phyloP scores from a whole-genome alignment of 306 rosid species.

The Fragaria iinumae region DNA sequence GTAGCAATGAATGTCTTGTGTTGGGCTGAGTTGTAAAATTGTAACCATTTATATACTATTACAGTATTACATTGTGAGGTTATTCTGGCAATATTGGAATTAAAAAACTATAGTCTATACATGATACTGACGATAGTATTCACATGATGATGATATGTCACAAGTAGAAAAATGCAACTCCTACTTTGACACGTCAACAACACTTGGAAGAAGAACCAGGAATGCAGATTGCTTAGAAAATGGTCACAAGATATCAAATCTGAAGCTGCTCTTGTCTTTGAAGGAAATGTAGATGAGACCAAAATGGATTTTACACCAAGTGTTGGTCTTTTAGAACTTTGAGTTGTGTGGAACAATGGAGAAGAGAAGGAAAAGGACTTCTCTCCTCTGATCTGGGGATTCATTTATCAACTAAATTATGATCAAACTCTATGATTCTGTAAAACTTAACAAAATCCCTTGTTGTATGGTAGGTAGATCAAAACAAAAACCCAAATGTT shows the following conservation, averaged over 20 bases:
- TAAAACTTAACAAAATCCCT: not conserved
- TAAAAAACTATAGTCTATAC: not conserved
- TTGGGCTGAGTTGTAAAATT: not conserved
- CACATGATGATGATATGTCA: not conserved
- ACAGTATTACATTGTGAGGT: too few species aligned
- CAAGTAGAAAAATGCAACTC: not conserved
- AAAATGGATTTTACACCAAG: not conserved
- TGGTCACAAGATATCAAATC: not conserved
- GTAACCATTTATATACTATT: not conserved
- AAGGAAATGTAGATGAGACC: not conserved
- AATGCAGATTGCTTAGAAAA: not conserved
- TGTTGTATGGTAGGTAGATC: conserved; percentile 6
- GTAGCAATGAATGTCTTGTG: conserved; percentile 2
- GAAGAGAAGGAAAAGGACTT: not conserved
- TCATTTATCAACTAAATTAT: not conserved
- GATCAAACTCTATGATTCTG: not conserved
- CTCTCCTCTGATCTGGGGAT: not conserved
- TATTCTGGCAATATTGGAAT: not conserved
- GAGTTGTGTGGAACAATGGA: not conserved
- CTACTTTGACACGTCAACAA: conserved; percentile 7
- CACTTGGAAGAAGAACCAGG: not conserved
- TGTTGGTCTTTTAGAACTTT: not conserved
- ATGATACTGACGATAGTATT: not conserved
- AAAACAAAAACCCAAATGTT: not conserved
- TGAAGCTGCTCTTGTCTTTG: not conserved